Evolutionary conservation across 805 yeast genomes (phyloP).

Genomic region (Saccharomyces mikatae): DNA sequence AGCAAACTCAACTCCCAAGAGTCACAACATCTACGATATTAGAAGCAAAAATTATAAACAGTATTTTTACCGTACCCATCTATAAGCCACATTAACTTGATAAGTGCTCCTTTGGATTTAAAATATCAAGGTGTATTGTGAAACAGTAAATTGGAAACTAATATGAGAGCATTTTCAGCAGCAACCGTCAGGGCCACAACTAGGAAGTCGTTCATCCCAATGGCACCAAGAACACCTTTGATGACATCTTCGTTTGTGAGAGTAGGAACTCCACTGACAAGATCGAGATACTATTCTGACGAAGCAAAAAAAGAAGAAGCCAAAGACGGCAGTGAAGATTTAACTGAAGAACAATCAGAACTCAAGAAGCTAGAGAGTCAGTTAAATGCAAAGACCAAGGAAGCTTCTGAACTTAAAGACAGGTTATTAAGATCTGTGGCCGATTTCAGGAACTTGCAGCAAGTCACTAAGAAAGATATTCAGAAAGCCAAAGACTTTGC

Average conservation of each 20-base stretch:
- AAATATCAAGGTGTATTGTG: not conserved
- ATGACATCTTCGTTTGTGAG: not conserved
- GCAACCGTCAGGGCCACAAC: not conserved
- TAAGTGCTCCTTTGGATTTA: not conserved
- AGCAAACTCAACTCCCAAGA: not conserved
- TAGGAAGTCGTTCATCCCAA: not conserved
- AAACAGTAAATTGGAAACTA: not conserved
- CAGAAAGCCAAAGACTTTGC: slow-evolving; percentile 87
- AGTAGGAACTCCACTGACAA: not conserved
- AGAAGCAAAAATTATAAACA: not conserved
- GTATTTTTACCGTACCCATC: not conserved
- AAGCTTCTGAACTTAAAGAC: slow-evolving; percentile 74
- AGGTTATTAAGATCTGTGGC: slow-evolving; percentile 77
- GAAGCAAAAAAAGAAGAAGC: slow-evolving; percentile 16
- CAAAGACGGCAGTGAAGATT: slow-evolving; percentile 6
- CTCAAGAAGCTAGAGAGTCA: slow-evolving; percentile 41
- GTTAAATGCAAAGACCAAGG: slow-evolving; percentile 56
- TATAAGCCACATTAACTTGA: not conserved
- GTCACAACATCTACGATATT: not conserved
- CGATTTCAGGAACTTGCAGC: slow-evolving; percentile 88
- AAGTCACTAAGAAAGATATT: slow-evolving; percentile 77
- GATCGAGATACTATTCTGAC: slow-evolving; percentile 22
- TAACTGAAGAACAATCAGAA: slow-evolving; percentile 21
- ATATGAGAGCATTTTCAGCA: slow-evolving; percentile 4
- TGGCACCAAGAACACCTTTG: not conserved